Evolutionary conservation across 1,139 yeast species (phyloP), one percentile per base, ranked within the genome.

Genomic region (Magnusiomyces magnusii): DNA sequence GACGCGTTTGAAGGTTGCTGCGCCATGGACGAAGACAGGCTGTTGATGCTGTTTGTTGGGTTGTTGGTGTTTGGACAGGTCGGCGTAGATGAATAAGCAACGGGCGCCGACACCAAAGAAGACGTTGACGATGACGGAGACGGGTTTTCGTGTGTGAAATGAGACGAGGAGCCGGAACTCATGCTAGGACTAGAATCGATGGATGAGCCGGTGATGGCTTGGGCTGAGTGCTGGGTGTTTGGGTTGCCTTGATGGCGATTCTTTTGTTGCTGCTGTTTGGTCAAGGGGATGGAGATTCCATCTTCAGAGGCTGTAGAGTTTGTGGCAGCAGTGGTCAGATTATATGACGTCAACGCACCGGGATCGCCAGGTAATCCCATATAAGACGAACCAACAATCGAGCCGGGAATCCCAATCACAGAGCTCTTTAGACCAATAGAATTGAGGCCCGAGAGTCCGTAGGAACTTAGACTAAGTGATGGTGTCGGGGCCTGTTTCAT

Each of bases 131-230:
- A 21, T 19, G 49, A 10, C 10, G 49, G 49, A 7, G 49, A 44
- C 10, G 49, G 9, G 17, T 21, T 19, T 19, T 44, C 49, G 10
- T 44, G 49, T 24, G 53, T 50, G 36, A 34, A 50, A 31, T 28
- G 34, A 31, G 53, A 25, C 7, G 51, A 47, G 15, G 36, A 39
- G 44, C 53, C 53, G 5, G 53, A 25, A 39, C 53, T 50, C 13
- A 21, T 19, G 53, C 42, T 50, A 19, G 36, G 19, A 23, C 49
- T 44, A 7, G 49, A 21, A 21, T 23, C 27, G 3, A 9, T n/a
- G 21, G 27, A 21, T 7, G 27, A 44, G 17, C n/a, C 21, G 21
- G 44, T 41, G 5, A n/a, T 41, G 19, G 44, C n/a, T 31, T 31
- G 44, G 10, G 7, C 21, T 41, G 7, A 19, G 44, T 41, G 10